Evolutionary conservation across 2,329 filamentous ascomycete genomes (phyloP), one percentile per base, ranked within the genome.

Genomic region (Talaromyces piceae): DNA sequence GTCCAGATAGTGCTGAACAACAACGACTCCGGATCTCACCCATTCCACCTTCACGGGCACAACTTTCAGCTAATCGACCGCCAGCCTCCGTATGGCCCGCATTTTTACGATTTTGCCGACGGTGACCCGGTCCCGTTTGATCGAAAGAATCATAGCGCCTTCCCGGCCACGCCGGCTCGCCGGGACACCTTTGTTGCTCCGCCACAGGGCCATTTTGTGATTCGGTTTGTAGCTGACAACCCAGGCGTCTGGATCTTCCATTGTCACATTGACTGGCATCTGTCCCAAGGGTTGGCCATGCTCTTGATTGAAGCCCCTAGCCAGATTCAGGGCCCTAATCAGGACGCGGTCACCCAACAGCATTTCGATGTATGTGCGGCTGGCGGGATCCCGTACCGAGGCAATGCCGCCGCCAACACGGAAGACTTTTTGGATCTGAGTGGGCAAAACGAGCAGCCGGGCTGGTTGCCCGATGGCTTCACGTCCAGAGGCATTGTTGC

Each of bases 261-360:
- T 68, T 91, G 87, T 67, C 87, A 91, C 64, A 84, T 91, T 49
- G 85, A 88, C 62, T 91, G 85, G 85, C 86, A 89, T 63, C 73
- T 87, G 52, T 70, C 77, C 1, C 81, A 81, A 3, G 86, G 86
- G n/a, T 73, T 88, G 2, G 73, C 81, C 3, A 78, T 82, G 22
- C 82, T 81, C 1, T 78, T 88, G 56, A 67, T 86, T 54, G 83
- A 86, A 65, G 78, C 80, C 0, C 83, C 83, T 0, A 62, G 77
- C 3, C 76, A 81, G 16, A 63, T 93, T 0, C 86, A 90, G 61
- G 66, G 22, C 9, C 9, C 39, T 16, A 6, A 78, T 53, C 71
- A 67, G 0, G 58, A 85, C 30, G 71, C 68, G 0, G 78, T 94
- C 18, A 87, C 73, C 6, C 13, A 43, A 12, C 43, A 50, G 13